Conservation (phyloP, 2,329 filamentous ascomycete species). For the Alternaria ventricosa region DNA sequence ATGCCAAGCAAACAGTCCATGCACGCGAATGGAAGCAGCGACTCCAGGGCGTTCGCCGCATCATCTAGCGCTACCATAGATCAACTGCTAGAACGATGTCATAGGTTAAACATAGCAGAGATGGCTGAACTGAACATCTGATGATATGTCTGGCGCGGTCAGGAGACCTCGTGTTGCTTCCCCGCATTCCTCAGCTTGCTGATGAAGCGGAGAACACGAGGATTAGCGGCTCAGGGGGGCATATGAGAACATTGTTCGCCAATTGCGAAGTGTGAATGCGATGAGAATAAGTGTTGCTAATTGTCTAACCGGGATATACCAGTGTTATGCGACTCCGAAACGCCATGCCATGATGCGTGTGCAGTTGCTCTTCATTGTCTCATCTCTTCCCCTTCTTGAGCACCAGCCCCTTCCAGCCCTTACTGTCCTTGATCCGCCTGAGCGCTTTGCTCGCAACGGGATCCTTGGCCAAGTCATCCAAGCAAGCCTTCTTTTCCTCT, state of each 20-base stretch:
- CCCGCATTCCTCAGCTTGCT: slow-evolving; percentile 1
- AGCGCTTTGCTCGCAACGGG: slow-evolving; percentile 38
- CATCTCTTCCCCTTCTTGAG: slow-evolving; percentile 47
- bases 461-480: slow-evolving; percentile 41
- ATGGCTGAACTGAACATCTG: neutral
- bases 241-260: no score
- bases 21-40: neutral
- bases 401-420: slow-evolving; percentile 46
- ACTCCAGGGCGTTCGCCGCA: neutral
- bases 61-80: neutral
- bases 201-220: neutral
- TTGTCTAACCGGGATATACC: neutral
- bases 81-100: neutral
- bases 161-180: slow-evolving; percentile 10
- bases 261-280: neutral
- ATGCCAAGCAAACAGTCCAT: neutral
- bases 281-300: neutral
- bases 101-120: accelerated
- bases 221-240: neutral
- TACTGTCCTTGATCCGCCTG: slow-evolving; percentile 43
- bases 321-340: neutral
- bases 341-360: neutral
- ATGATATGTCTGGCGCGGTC: neutral
- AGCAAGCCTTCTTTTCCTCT: slow-evolving; percentile 40
- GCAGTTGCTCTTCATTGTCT: neutral